Evolutionary conservation across 805 yeast genomes (phyloP), one percentile per base, ranked within the genome.

Genomic region (Saturnispora mendoncae): DNA sequence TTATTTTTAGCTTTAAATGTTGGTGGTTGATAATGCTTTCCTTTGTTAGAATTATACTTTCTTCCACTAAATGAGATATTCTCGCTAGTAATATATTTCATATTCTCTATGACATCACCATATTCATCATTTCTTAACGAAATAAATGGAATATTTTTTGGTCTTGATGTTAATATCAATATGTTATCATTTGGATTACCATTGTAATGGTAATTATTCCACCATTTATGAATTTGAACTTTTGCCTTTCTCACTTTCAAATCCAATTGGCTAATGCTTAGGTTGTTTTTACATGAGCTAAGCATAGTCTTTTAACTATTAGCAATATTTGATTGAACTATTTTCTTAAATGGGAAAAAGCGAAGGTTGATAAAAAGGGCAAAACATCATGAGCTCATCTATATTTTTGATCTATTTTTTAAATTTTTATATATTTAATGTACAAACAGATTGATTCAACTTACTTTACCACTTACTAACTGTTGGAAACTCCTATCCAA

Each of bases 401-500:
- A 4, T 23, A 34, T 34, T 34, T 20, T 27, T 15, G 13, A 27
- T n/a, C n/a, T 9, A 8, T 27, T 27, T 15, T 20, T 36, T n/a
- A 18, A 14, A 17, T 36, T 36, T 36, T 36, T 28, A 17, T 27
- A 14, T 36, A 25, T 25, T 35, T 35, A 25, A 25, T 35, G 21
- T 35, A 40, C 27, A 34, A 19, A 40, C 23, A 34, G 24, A 14
- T 15, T 20, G n/a, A 17, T 20, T 36, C 29, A 35, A 17, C 20
- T 25, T 9, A 40, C 14, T 26, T 40, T 40, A 10, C 43, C 43
- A 10, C 39, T 40, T 20, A 55, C 46, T 38, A 71, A 52, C 45
- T 68, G 71, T 46, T 83, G 68, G 57, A 85, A 85, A 14, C 82
- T 76, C 44, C 70, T 65, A 46, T 81, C 90, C 28, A 87, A 69